Evolutionary conservation across 2,329 filamentous ascomycete genomes (phyloP), one percentile per base, ranked within the genome.

Genomic region (Clonostachys sp.): DNA sequence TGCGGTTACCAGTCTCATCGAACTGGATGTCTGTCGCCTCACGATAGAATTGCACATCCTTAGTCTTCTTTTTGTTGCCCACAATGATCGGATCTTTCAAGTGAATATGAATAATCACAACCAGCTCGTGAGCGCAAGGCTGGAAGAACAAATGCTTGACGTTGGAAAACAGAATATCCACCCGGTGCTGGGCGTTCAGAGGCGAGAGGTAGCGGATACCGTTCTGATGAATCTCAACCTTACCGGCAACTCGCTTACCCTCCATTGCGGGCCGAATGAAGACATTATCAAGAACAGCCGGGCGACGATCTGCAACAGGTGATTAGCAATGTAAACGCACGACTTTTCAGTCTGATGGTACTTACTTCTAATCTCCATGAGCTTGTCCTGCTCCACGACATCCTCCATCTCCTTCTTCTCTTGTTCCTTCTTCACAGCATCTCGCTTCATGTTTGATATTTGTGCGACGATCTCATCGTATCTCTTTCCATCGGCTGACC

Each of bases 361-460:
- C 84, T 73, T 74, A 90, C 88, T 96, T 75, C 94, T 81, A 56
- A 97, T 91, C 63, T 96, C 91, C 56, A 95, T 77, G 45, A 99
- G 82, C 73, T 99, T 99, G 65, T 99, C 94, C 67, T 99, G 94
- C 68, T 97, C 94, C 6, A 99, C 91, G 18, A 99, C 94, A 67
- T 99, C 94, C 64, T 99, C 94, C 87, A 99, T 87, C 58, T 99
- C 92, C 73, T 99, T 99, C 82, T 97, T 96, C 69, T 96, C 92
- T 60, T 96, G 91, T 67, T 99, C 94, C 58, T 90, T 88, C 68
- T 95, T 91, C 40, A 89, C 82, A 6, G 89, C 84, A 56, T 92
- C 89, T 63, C 94, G 95, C 74, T 96, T 95, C 75, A 99, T 86
- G 61, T 96, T 94, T 12, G 90, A 92, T 58, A 99, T 97, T 61